Evolutionary conservation across 2,329 filamentous ascomycete species (phyloP), one percentile per base, ranked within the genome.

Genomic region (Myriosclerotinia duriaeana): DNA sequence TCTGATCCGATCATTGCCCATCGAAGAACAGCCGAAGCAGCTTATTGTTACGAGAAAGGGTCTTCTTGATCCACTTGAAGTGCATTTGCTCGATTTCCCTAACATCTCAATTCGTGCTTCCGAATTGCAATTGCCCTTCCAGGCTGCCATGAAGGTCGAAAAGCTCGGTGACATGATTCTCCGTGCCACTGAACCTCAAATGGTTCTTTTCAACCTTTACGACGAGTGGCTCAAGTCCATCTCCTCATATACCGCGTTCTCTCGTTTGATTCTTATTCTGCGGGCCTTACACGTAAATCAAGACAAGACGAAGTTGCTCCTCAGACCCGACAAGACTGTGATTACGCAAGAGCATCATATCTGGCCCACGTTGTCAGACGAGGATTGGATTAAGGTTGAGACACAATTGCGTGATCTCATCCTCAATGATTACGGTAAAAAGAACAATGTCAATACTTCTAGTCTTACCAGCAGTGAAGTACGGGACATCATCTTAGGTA

Each of bases 381-480:
- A 99, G 74, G 93, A 97, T 70, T 99, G 95, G 95, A 95, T 99
- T 80, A 97, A 97, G 86, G 92, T 99, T n/a, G 95, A 99, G 83
- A 93, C 93, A 55, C 92, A 96, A 76, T 83, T 99, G 53, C 89
- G 95, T 78, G 95, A 99, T 82, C 82, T 99, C 71, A 99, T 99
- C 74, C 78, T 99, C 72, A 97, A 98, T 72, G 95, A 99, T 77
- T 99, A 99, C 77, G 95, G 95, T 76, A 99, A 98, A 86, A 99
- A 99, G 86, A 99, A 99, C 83, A 99, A 98, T 73, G 95, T 99
- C 82, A 99, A 99, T 74, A 94, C 95, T 15, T 96, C 96, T 20
- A 97, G 93, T 78, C 84, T 99, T 79, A 99, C 95, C 1, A 97
- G 88, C 77, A 97, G 91, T 74, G 95, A 99, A 86, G 95, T 99